Conservation (phyloP, 2,329 filamentous ascomycete genomes). For the Trichoderma afroharzianum region DNA sequence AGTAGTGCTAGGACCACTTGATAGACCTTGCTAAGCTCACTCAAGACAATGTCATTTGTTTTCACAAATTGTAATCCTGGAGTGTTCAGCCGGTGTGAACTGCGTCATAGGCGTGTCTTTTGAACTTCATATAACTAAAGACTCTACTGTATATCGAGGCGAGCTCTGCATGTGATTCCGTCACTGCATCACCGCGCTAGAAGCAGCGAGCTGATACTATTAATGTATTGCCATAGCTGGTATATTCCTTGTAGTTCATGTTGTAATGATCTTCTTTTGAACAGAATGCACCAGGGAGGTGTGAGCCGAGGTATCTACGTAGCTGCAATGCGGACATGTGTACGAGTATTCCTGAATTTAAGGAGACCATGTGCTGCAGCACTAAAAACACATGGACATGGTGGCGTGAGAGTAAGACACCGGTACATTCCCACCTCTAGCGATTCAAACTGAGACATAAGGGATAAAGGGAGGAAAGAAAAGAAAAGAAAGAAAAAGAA, state of each 20-base stretch:
- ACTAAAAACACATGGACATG: constrained; percentile 5
- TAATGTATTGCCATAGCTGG: neutral
- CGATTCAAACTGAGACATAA: constrained; percentile 10
- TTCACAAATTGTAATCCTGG: neutral
- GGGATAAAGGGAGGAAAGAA: neutral
- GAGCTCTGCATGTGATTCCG: constrained; percentile 4
- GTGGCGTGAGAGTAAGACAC: constrained; percentile 7
- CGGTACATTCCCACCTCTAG: constrained; percentile 2
- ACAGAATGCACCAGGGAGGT: neutral
- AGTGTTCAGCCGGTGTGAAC: neutral
- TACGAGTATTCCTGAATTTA: neutral
- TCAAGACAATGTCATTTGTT: neutral
- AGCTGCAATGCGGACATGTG: neutral
- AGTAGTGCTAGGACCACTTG: neutral
- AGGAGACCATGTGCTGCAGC: constrained; percentile 11
- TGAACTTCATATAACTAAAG: neutral
- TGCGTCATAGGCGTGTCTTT: neutral
- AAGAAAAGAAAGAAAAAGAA: neutral
- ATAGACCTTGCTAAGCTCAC: neutral
- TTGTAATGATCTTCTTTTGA: neutral
- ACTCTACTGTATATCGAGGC: neutral
- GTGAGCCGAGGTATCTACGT: neutral
- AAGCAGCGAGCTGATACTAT: constrained; percentile 15
- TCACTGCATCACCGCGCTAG: constrained; percentile 13
- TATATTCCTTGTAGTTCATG: neutral